A percentile compares a stretch with the other conserved stretches of the same genome.
phyloP scores from a whole-genome alignment of 208 protist species.

The Leishmania turanica region DNA sequence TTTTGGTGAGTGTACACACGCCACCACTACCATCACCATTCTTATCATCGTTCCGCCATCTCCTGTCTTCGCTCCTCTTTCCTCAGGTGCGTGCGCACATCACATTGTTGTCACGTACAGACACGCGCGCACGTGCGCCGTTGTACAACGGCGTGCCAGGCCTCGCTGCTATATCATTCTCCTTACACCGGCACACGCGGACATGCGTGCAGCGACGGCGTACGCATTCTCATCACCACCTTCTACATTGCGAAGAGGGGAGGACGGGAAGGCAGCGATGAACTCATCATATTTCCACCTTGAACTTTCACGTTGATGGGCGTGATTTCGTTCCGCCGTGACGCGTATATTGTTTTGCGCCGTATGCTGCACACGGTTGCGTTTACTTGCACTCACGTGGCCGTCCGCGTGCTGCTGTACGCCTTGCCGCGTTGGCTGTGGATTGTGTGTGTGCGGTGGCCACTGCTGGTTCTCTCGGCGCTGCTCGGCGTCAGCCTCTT shows the following conservation, averaged over 20 bases:
- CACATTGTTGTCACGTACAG: not conserved
- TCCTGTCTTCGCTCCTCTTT: not conserved
- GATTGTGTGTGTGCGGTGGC: constrained; percentile 36
- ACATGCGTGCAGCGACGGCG: not conserved
- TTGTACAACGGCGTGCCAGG: not conserved
- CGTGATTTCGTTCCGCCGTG: not conserved
- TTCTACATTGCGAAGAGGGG: not conserved
- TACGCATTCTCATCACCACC: not conserved
- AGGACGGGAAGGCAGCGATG: not conserved
- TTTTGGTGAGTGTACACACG: not conserved
- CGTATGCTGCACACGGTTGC: constrained; percentile 11
- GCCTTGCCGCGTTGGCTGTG: constrained; percentile 28
- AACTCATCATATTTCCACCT: not conserved
- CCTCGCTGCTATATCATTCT: not conserved
- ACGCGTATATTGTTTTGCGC: not conserved
- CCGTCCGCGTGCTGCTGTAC: constrained; percentile 35
- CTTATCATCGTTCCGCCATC: not conserved
- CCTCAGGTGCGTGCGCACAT: not conserved
- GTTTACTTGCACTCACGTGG: constrained; percentile 29
- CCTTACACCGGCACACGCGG: not conserved
- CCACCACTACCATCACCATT: not conserved
- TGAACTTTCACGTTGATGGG: not conserved
- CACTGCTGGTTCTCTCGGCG: constrained; percentile 15
- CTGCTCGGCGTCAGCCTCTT: constrained; percentile 17
- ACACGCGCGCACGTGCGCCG: not conserved